These are phyloP conservation scores for Cutaneotrichosporon cyanovorans DNA, from an alignment of 1,284 basidiomycete genomes.

Conservation along the genomic window DNA sequence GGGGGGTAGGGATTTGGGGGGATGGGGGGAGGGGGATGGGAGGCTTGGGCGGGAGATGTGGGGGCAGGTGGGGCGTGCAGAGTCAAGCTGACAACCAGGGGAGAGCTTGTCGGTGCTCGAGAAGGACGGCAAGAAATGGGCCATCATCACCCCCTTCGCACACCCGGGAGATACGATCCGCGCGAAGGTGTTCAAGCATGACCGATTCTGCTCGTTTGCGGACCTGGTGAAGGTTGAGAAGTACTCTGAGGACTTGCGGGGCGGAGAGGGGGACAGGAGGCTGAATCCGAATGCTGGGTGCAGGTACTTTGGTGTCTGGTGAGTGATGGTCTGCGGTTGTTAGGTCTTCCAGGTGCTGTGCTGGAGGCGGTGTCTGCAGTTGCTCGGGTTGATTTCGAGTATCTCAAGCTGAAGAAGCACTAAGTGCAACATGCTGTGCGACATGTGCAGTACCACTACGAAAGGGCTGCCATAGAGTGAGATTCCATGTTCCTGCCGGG, in stretches of 20 bases:
- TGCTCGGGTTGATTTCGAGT: too few relatives aligned
- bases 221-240: slow-evolving; percentile 64
- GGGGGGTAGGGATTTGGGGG: too few relatives aligned
- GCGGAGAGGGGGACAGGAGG: slow-evolving; percentile 49
- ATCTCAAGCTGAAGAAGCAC: too few relatives aligned
- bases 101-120: slow-evolving; percentile 24
- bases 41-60: too few relatives aligned
- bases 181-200: slow-evolving; percentile 59
- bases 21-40: too few relatives aligned
- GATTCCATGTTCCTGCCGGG: too few relatives aligned
- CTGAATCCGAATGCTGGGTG: slow-evolving; percentile 51
- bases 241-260: slow-evolving; percentile 60
- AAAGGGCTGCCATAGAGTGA: too few relatives aligned
- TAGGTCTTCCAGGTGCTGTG: too few relatives aligned
- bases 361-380: too few relatives aligned
- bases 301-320: slow-evolving; percentile 76
- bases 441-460: too few relatives aligned
- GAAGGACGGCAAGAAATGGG: slow-evolving; percentile 54
- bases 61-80: not conserved
- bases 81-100: slow-evolving; percentile 15
- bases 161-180: slow-evolving; percentile 72
- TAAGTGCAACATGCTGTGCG: too few relatives aligned
- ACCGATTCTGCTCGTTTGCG: slow-evolving; percentile 61
- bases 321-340: slow-evolving; percentile 25
- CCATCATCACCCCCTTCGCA: slow-evolving; percentile 70